Evolutionary conservation across 768 basidiomycete genomes (phyloP), one percentile per base, ranked within the genome.

Genomic region (Rhizopogon vesiculosus): DNA sequence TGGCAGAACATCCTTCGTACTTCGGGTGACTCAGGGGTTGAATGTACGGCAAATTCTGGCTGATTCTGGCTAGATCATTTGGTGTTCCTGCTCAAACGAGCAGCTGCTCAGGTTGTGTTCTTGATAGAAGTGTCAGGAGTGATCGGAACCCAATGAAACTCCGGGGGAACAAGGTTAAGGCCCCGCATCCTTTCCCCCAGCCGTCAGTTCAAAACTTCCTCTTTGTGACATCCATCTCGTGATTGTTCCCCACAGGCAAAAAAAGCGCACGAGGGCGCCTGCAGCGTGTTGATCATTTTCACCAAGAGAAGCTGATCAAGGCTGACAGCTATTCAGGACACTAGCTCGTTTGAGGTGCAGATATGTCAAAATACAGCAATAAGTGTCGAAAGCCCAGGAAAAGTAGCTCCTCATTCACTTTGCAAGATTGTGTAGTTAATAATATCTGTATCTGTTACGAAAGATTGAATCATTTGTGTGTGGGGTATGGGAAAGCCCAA

Each of bases 191-290:
- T 48, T 33, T 38, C 0, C 33, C 48, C 33, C 48, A 22, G 15
- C 19, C 33, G 16, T 49, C 35, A 19, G 18, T 38, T 38, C 12
- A 12, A 38, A 46, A 46, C 5, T 49, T 49, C 19, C 33, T 22
- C 19, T 33, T 41, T n/a, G 16, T 49, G 48, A 49, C 35, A 16
- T 38, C 0, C 5, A 35, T 49, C 35, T 49, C 46, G 46, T 22
- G 33, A 49, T 49, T 19, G 15, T 25, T 49, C 35, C 35, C 48
- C 48, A 49, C 48, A 49, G 48, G 48, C 48, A 38, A 49, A 49
- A 49, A 49, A 15, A 18, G 33, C 46, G 19, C 46, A 35, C 35
- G 1, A 9, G 13, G 18, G 18, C 12, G 10, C 7, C 15, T 35
- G 31, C 7, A 15, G 3, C 35, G 31, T 33, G 46, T 35, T 49